Evolutionary conservation across 1,139 yeast species (phyloP).

Genomic region (Yamadazyma trypodendri): DNA sequence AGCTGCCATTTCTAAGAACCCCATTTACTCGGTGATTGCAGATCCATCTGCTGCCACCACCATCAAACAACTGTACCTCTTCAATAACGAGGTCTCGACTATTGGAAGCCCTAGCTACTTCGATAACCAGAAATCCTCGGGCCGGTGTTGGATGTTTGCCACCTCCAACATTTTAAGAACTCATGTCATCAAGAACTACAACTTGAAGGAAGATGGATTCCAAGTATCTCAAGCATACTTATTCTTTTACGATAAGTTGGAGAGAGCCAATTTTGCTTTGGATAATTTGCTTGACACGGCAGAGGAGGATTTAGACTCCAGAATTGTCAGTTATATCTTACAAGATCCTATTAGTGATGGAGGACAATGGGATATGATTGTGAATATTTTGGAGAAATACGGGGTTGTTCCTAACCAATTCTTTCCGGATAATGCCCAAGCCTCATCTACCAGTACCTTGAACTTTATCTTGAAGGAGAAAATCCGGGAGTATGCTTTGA

Average conservation of each 20-base stretch:
- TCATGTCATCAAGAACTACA: slow-evolving; percentile 59
- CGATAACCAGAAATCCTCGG: slow-evolving; percentile 71
- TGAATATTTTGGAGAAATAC: slow-evolving; percentile 70
- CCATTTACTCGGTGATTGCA: slow-evolving; percentile 44
- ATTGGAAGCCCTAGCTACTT: slow-evolving; percentile 63
- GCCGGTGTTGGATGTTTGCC: slow-evolving; percentile 89
- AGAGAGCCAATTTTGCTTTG: slow-evolving; percentile 64
- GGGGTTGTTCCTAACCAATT: slow-evolving; percentile 73
- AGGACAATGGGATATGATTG: slow-evolving; percentile 84
- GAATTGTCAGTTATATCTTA: slow-evolving; percentile 63
- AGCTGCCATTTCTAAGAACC: slow-evolving; percentile 54
- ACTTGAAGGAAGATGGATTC: slow-evolving; percentile 57
- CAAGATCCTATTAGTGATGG: slow-evolving; percentile 72
- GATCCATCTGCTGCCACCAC: slow-evolving; percentile 22
- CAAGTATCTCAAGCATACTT: slow-evolving; percentile 63
- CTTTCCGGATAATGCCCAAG: slow-evolving; percentile 71
- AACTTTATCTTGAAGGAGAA: slow-evolving; percentile 64
- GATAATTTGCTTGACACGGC: slow-evolving; percentile 72
- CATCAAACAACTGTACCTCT: slow-evolving; percentile 46
- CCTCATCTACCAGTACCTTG: slow-evolving; percentile 55
- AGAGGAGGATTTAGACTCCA: slow-evolving; percentile 62
- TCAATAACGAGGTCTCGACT: slow-evolving; percentile 57
- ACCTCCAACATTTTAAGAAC: slow-evolving; percentile 70
- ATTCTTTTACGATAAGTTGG: slow-evolving; percentile 35
- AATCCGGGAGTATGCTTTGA: slow-evolving; percentile 72